Conservation (phyloP, 2,329 filamentous ascomycete genomes). For the Ceratocystis huliohia region DNA sequence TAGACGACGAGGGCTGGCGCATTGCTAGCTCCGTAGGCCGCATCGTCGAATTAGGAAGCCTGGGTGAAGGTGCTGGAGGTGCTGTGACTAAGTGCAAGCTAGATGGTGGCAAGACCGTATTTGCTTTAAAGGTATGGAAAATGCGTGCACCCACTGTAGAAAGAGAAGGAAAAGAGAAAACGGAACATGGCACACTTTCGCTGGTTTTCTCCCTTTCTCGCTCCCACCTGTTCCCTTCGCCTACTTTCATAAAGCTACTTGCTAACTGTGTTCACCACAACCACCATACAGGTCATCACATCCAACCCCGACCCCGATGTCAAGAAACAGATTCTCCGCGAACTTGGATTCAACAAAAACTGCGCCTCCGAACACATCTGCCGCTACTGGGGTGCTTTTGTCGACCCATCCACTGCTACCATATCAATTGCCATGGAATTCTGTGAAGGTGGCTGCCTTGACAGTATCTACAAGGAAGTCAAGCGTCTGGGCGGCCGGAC, state of each 20-base stretch:
- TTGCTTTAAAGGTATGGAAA: constrained; percentile 80
- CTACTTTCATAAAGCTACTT: background rate
- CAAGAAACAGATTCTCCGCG: constrained; percentile 94
- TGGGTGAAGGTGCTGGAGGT: constrained; percentile 90
- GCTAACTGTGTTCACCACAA: background rate
- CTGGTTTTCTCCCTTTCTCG: background rate
- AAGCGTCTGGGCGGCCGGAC: constrained; percentile 89
- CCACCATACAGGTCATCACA: constrained; percentile 64
- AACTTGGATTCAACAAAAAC: constrained; percentile 94
- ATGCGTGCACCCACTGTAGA: no score
- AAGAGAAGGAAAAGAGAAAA: background rate
- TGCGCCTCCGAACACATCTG: constrained; percentile 95
- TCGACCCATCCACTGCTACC: constrained; percentile 87
- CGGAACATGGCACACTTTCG: background rate
- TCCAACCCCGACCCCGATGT: constrained; percentile 96
- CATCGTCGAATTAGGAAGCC: constrained; percentile 74
- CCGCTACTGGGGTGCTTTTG: constrained; percentile 92
- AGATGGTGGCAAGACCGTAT: constrained; percentile 83
- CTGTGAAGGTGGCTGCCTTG: constrained; percentile 88
- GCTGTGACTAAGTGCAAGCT: constrained; percentile 85
- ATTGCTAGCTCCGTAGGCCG: constrained; percentile 81
- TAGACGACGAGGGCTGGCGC: constrained; percentile 91
- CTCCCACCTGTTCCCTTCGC: background rate
- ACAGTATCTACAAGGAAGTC: constrained; percentile 95
- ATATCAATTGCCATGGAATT: constrained; percentile 99